Evolutionary conservation across 1,284 basidiomycete species (phyloP).

Genomic region (Pterulicium gracile): DNA sequence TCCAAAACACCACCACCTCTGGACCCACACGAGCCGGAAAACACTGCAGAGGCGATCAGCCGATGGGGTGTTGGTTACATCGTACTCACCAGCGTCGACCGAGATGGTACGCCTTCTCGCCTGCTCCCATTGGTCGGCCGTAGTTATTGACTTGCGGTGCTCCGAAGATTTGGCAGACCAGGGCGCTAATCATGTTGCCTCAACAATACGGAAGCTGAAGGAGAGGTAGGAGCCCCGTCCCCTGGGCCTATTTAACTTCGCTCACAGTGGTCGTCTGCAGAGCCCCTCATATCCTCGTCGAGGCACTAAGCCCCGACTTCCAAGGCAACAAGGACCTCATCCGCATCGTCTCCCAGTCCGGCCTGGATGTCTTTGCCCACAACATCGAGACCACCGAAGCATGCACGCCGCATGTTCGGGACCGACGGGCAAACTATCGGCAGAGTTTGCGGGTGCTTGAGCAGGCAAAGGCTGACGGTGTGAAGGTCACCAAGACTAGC

Average conservation of each 20-base stretch:
- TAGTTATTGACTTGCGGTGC: conserved; percentile 5
- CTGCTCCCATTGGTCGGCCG: conserved; percentile 5
- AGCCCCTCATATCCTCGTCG: conserved; percentile 91
- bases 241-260: neutral
- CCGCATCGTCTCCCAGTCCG: conserved; percentile 79
- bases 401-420: conserved; percentile 90
- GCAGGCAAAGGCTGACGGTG: conserved; percentile 74
- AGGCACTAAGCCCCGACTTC: conserved; percentile 96
- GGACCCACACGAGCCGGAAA: conserved; percentile 95
- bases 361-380: conserved; percentile 96
- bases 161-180: conserved; percentile 85
- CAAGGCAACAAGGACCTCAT: conserved; percentile 69
- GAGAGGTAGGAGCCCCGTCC: conserved; percentile 48
- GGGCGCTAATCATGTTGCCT: conserved; percentile 89
- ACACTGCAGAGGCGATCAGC: conserved; percentile 96
- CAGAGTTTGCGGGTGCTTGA: conserved; percentile 82
- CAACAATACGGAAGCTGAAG: conserved; percentile 93
- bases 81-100: conserved; percentile 92
- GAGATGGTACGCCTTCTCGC: conserved; percentile 62
- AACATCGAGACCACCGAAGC: conserved; percentile 95
- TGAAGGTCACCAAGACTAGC: conserved; percentile 92
- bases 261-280: conserved; percentile 25
- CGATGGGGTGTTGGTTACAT: conserved; percentile 99
- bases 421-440: conserved; percentile 87
- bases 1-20: conserved; percentile 81